Percentiles rank a stretch among this genome's conserved stretches.
Evolutionary conservation across 169 alveolate genomes (phyloP).

Genomic region (Eimeria acervulina): DNA sequence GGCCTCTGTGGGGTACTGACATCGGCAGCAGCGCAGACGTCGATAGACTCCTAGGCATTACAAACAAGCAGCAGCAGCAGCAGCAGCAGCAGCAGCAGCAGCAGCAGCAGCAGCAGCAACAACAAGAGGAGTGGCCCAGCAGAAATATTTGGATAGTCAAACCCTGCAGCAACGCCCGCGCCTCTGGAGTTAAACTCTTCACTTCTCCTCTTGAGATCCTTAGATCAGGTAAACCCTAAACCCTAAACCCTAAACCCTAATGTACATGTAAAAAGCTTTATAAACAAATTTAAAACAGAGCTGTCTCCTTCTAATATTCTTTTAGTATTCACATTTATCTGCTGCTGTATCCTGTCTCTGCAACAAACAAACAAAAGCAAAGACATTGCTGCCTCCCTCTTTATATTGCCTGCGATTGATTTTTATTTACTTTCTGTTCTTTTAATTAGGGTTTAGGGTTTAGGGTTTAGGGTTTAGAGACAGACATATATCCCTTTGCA

Average conservation of each 20-base stretch:
- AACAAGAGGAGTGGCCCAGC: conserved; percentile 35
- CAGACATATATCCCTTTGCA: too few species aligned
- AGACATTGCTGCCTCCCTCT: too few species aligned
- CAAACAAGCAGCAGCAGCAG: conserved; percentile 33
- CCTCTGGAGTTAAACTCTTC: conserved; percentile 68
- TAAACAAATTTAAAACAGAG: too few species aligned
- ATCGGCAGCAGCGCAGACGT: not conserved
- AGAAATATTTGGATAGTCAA: conserved; percentile 77
- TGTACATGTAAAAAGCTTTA: not conserved
- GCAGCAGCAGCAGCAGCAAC: not conserved
- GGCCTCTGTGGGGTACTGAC: conserved; percentile 55
- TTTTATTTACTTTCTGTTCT: too few species aligned
- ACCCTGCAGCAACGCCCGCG: conserved; percentile 75
- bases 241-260: not conserved
- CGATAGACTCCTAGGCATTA: not conserved
- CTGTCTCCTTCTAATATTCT: not conserved
- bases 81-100: conserved; percentile 60
- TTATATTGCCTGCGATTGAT: too few species aligned
- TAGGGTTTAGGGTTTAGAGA: too few species aligned
- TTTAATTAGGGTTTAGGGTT: too few species aligned
- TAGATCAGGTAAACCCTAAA: conserved; percentile 49
- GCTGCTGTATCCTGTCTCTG: too few species aligned
- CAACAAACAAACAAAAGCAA: too few species aligned
- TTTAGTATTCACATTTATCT: too few species aligned
- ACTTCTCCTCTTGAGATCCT: conserved; percentile 68